Evolutionary conservation across 441 rosid species (phyloP), one percentile per base, ranked within the genome.

Genomic region (Omphalea diandra): DNA sequence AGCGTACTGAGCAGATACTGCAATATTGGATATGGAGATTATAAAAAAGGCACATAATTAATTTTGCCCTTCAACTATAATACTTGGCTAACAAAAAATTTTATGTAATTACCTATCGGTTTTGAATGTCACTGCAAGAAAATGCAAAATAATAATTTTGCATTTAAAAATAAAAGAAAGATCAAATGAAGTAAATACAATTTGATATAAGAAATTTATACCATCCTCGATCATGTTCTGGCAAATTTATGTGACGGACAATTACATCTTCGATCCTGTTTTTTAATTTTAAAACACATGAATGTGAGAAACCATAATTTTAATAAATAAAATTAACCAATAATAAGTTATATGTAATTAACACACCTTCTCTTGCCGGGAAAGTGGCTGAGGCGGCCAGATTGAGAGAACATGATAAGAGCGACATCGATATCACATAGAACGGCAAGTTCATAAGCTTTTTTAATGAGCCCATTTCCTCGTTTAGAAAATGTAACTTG

Each of bases 401-500:
- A 85, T 2, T 89, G 86, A 26, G 85, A 85, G 67, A 85, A 87
- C 84, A 83, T 81, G 67, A 83, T 53, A 24, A 87, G 87, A 74
- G 87, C 89, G 9, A 83, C 78, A 38, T 85, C 87, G 68, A 83
- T 81, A 47, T 82, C 87, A 38, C 91, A 83, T 3, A 87, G 87
- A 76, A 85, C 75, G 7, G 86, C 78, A 63, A 87, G 85, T 67
- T 87, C 90, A 24, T 86, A 84, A 41, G 90, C 90, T 64, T 84
- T 86, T 68, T 86, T 84, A 49, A 84, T 70, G 50, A 86, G 81
- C 24, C 88, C 90, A 78, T 78, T 86, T 63, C 88, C 72, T 9
- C 86, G 80, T 80, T 84, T 87, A 0, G 91, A 87, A 78, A 87
- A 87, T 29, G 89, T 82, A 52, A 85, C 85, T 38, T 87, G 87